These are phyloP conservation scores for Monosporozyma siamensis DNA, from an alignment of 805 yeast species.

Conservation along the genomic window DNA sequence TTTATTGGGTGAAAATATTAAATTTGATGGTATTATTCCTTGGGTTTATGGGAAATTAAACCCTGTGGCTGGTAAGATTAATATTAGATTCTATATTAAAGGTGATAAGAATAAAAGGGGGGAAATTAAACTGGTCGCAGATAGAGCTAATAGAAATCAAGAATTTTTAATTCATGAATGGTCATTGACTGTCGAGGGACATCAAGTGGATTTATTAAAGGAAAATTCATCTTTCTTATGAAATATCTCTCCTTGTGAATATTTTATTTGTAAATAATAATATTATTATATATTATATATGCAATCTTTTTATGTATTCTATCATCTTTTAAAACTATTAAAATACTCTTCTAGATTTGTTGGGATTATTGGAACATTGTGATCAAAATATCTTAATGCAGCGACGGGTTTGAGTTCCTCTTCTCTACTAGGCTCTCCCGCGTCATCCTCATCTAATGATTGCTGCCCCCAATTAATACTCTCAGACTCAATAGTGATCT, in stretches of 20 bases:
- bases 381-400: neutral
- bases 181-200: slow-evolving; percentile 45
- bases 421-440: too few species aligned
- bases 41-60: slow-evolving; percentile 85
- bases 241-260: too few species aligned
- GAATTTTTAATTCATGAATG: slow-evolving; percentile 55
- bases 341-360: neutral
- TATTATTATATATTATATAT: neutral
- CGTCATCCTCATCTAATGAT: too few species aligned
- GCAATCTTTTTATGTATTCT: too few species aligned
- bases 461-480: too few species aligned
- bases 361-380: neutral
- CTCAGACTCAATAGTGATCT: neutral
- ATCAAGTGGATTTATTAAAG: slow-evolving; percentile 38
- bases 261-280: neutral
- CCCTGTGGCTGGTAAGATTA: slow-evolving; percentile 72
- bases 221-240: slow-evolving; percentile 33
- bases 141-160: slow-evolving; percentile 48
- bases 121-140: slow-evolving; percentile 57
- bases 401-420: neutral
- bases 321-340: neutral
- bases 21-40: slow-evolving; percentile 60
- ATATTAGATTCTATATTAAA: slow-evolving; percentile 57
- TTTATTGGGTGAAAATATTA: slow-evolving; percentile 64
- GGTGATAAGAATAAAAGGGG: slow-evolving; percentile 53